Evolutionary conservation across 805 yeast genomes (phyloP).

Genomic region (Candida methanosorbosa): DNA sequence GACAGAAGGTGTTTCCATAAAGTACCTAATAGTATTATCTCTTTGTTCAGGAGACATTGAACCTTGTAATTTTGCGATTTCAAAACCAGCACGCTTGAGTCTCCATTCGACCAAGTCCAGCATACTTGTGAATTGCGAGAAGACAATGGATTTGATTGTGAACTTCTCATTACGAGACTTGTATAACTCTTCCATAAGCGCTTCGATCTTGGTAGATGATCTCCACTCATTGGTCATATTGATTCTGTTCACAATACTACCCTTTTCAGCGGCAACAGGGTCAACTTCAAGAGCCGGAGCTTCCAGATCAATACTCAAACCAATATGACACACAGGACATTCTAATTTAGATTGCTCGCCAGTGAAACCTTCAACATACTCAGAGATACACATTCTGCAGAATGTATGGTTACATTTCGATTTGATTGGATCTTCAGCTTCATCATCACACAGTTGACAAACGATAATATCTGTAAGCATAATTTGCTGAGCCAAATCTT

Average conservation of each 20-base stretch:
- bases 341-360: slow-evolving; percentile 53
- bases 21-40: slow-evolving; percentile 81
- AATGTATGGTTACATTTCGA: slow-evolving; percentile 91
- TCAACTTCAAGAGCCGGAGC: slow-evolving; percentile 79
- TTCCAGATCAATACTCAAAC: slow-evolving; percentile 79
- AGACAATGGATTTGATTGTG: slow-evolving; percentile 92
- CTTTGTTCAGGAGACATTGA: slow-evolving; percentile 96
- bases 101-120: slow-evolving; percentile 95
- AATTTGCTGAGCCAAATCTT: slow-evolving; percentile 22
- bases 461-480: slow-evolving; percentile 43
- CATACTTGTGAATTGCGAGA: slow-evolving; percentile 97
- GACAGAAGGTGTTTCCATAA: slow-evolving; percentile 86
- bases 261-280: slow-evolving; percentile 45
- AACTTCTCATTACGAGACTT: slow-evolving; percentile 75
- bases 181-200: slow-evolving; percentile 87
- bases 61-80: slow-evolving; percentile 91
- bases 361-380: slow-evolving; percentile 75
- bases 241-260: slow-evolving; percentile 79
- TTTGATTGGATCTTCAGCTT: slow-evolving; percentile 95
- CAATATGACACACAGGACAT: slow-evolving; percentile 96
- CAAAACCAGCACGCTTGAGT: slow-evolving; percentile 86
- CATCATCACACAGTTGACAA: slow-evolving; percentile 94
- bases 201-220: slow-evolving; percentile 94
- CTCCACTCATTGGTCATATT: slow-evolving; percentile 85
- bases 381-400: slow-evolving; percentile 87